Conservation (phyloP, 306 rosid species). For the Lathyrus tuberosus region DNA sequence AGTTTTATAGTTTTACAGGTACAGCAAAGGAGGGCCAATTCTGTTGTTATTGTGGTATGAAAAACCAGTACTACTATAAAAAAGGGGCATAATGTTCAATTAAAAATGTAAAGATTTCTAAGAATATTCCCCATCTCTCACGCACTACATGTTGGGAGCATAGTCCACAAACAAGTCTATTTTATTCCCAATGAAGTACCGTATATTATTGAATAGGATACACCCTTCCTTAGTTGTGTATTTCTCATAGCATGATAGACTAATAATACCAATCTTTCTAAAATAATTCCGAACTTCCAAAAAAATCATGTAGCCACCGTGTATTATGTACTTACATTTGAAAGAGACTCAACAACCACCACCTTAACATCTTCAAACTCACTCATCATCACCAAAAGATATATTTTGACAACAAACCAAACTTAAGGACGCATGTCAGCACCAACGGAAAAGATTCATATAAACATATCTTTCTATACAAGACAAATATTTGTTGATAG, state of each 20-base stretch:
- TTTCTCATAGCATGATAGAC: constrained; percentile 18
- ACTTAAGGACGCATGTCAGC: constrained; percentile 44
- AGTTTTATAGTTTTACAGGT: too few species aligned
- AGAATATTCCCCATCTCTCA: neutral
- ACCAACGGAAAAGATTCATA: constrained; percentile 41
- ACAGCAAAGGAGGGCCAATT: too few species aligned
- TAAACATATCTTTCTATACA: constrained; percentile 7
- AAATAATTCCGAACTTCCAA: neutral
- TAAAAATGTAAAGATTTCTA: neutral
- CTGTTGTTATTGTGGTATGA: neutral
- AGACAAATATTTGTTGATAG: neutral
- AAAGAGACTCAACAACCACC: constrained; percentile 54
- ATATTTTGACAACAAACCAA: constrained; percentile 32
- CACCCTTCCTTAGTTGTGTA: constrained; percentile 8
- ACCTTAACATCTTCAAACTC: constrained; percentile 53
- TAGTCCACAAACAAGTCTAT: constrained; percentile 21
- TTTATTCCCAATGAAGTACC: constrained; percentile 30
- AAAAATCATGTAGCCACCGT: neutral
- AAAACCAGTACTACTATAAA: neutral
- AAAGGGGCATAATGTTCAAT: neutral
- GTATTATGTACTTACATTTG: constrained; percentile 41
- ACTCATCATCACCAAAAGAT: constrained; percentile 51
- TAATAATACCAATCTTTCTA: constrained; percentile 27
- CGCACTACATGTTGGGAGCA: constrained; percentile 4
- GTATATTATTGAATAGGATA: neutral